Evolutionary conservation across 1,284 basidiomycete genomes (phyloP).

Genomic region (Cutaneotrichosporon sp.): DNA sequence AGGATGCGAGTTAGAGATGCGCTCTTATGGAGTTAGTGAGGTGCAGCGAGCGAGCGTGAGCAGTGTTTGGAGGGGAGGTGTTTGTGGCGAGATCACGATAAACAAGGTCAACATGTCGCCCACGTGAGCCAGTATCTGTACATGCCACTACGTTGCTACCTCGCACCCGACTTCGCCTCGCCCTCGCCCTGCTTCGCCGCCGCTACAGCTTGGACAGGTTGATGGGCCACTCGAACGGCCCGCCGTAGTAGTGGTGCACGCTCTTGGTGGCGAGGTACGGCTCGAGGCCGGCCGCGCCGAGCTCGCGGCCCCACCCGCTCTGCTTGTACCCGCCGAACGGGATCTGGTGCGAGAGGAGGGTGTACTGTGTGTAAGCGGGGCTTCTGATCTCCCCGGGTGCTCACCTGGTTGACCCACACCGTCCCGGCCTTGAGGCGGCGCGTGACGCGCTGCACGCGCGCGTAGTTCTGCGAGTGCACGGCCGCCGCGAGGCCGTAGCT

Average conservation of each 20-base stretch:
- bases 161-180: no score
- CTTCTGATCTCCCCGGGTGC: background rate
- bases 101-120: no score
- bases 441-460: conserved; percentile 89
- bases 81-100: no score
- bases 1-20: no score
- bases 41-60: no score
- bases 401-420: conserved; percentile 61
- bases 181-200: no score
- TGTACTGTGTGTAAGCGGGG: conserved; percentile 57
- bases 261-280: conserved; percentile 15
- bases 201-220: conserved; percentile 1
- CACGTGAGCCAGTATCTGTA: no score
- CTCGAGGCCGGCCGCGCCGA: conserved; percentile 55
- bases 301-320: conserved; percentile 30
- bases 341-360: conserved; percentile 71
- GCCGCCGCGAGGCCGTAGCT: conserved; percentile 87
- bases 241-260: conserved; percentile 17
- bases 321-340: conserved; percentile 27
- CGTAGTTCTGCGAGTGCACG: conserved; percentile 82
- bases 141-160: no score
- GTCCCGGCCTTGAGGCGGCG: conserved; percentile 94
- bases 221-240: conserved; percentile 20
- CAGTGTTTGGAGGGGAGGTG: no score
- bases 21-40: no score